phyloP scores from a whole-genome alignment of 2,329 filamentous ascomycete species.

The Fusarium avenaceum region DNA sequence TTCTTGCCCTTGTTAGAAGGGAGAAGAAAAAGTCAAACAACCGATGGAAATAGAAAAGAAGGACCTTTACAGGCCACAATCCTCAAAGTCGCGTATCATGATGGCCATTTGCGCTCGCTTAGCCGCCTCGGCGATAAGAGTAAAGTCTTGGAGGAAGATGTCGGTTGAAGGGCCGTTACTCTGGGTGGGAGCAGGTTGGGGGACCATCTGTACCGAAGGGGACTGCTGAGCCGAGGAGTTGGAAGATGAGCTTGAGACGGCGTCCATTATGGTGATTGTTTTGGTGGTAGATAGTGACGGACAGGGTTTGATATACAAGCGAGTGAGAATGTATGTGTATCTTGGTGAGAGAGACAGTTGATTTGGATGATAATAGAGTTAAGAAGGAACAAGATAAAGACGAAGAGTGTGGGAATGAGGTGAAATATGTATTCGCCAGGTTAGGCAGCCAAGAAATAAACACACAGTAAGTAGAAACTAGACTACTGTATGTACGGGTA shows the following conservation, averaged over 20 bases:
- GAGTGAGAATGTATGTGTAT: neutral
- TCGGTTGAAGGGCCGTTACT: slow-evolving; percentile 61
- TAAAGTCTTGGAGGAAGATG: slow-evolving; percentile 82
- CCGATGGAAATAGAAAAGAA: neutral
- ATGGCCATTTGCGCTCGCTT: slow-evolving; percentile 93
- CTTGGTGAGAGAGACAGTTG: neutral
- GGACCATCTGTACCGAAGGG: slow-evolving; percentile 48
- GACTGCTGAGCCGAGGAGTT: slow-evolving; percentile 52
- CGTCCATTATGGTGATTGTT: slow-evolving; percentile 50
- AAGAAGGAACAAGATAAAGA: neutral
- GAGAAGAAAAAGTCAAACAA: neutral
- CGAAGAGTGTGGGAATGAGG: slow-evolving; percentile 19
- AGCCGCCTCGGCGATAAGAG: slow-evolving; percentile 89
- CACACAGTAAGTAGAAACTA: slow-evolving; percentile 7
- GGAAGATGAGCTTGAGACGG: slow-evolving; percentile 51
- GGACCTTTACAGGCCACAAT: slow-evolving; percentile 68
- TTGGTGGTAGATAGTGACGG: slow-evolving; percentile 22
- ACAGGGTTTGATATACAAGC: slow-evolving; percentile 8
- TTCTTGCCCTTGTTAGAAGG: slow-evolving; percentile 2
- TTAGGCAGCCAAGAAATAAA: slow-evolving; percentile 32
- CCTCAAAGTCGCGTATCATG: slow-evolving; percentile 87
- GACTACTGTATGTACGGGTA: slow-evolving; percentile 14
- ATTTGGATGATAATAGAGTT: neutral
- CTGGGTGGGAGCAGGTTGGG: slow-evolving; percentile 48
- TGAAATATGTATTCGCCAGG: slow-evolving; percentile 29